These are phyloP conservation scores for Hypericum androsaemum DNA, from an alignment of 345 rosid species.

Conservation along the genomic window DNA sequence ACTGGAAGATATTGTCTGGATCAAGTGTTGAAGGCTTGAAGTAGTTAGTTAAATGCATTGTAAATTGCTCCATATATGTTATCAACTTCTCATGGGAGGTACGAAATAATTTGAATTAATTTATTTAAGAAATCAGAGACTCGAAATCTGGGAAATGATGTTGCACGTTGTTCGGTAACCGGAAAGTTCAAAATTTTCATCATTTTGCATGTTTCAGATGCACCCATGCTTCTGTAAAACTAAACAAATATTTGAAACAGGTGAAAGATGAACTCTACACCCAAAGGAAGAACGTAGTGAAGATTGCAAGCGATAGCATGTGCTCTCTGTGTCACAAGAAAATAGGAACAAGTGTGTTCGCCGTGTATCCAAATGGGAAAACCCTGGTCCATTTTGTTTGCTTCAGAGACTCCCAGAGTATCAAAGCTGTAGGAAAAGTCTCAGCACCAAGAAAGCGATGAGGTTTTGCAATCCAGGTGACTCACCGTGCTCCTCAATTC, in stretches of 20 bases:
- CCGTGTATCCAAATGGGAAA: conserved; percentile 83
- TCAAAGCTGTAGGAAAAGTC: conserved; percentile 75
- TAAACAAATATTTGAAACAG: conserved; percentile 28
- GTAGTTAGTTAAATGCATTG: no score
- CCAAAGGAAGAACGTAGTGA: conserved; percentile 65
- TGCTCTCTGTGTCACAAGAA: conserved; percentile 94
- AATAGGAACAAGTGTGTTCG: conserved; percentile 84
- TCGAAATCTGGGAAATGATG: no score
- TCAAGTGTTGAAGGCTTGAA: no score
- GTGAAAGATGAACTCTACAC: conserved; percentile 84
- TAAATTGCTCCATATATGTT: no score
- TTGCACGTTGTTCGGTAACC: no score
- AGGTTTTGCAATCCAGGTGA: conserved; percentile 2
- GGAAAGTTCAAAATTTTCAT: no score
- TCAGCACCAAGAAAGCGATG: conserved; percentile 51
- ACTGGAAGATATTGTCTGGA: no score
- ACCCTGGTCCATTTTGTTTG: conserved; percentile 92
- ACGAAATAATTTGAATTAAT: no score
- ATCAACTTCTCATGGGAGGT: no score
- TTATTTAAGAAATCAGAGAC: no score
- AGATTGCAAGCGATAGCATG: conserved; percentile 72
- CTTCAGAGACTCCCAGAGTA: conserved; percentile 82
- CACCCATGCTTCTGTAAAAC: background rate
- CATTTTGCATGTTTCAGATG: no score
- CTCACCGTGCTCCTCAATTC: no score